Evolutionary conservation across 2,329 filamentous ascomycete species (phyloP).

Genomic region (Aspergillus transmontanensis): DNA sequence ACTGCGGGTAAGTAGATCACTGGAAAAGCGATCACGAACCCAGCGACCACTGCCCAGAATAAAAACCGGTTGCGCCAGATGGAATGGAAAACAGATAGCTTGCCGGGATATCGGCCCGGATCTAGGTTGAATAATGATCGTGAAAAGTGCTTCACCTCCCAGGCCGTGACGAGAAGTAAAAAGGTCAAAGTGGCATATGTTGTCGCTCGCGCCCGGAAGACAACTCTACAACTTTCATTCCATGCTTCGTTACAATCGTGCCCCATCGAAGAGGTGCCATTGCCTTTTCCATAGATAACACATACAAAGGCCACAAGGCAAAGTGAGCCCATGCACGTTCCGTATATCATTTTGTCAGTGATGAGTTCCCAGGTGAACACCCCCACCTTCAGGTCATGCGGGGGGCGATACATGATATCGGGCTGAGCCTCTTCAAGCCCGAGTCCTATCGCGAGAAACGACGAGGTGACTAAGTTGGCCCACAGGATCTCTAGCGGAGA

Average conservation of each 20-base stretch:
- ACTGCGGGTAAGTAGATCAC: slow-evolving; percentile 68
- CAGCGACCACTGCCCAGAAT: slow-evolving; percentile 65
- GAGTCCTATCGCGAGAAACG: slow-evolving; percentile 82
- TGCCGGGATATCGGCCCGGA: slow-evolving; percentile 58
- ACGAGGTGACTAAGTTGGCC: slow-evolving; percentile 90
- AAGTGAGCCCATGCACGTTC: slow-evolving; percentile 50
- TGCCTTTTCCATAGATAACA: slow-evolving; percentile 40
- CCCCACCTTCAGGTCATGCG: slow-evolving; percentile 59
- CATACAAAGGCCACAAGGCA: slow-evolving; percentile 43
- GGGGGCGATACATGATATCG: slow-evolving; percentile 78
- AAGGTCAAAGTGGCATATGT: slow-evolving; percentile 75
- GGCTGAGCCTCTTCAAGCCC: slow-evolving; percentile 74
- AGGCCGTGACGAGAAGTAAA: slow-evolving; percentile 73
- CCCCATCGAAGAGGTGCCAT: slow-evolving; percentile 53
- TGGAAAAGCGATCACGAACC: slow-evolving; percentile 58
- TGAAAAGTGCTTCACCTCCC: slow-evolving; percentile 75
- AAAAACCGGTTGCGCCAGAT: slow-evolving; percentile 73
- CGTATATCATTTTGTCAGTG: slow-evolving; percentile 46
- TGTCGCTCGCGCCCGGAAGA: slow-evolving; percentile 71
- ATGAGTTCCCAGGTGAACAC: slow-evolving; percentile 46
- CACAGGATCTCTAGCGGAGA: slow-evolving; percentile 84
- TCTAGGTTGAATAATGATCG: slow-evolving; percentile 71
- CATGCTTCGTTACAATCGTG: slow-evolving; percentile 57
- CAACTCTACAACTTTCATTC: slow-evolving; percentile 52
- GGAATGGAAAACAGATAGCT: slow-evolving; percentile 64